These are phyloP conservation scores for Ustilago esculenta DNA, from an alignment of 1,284 basidiomycete species.

Conservation along the genomic window DNA sequence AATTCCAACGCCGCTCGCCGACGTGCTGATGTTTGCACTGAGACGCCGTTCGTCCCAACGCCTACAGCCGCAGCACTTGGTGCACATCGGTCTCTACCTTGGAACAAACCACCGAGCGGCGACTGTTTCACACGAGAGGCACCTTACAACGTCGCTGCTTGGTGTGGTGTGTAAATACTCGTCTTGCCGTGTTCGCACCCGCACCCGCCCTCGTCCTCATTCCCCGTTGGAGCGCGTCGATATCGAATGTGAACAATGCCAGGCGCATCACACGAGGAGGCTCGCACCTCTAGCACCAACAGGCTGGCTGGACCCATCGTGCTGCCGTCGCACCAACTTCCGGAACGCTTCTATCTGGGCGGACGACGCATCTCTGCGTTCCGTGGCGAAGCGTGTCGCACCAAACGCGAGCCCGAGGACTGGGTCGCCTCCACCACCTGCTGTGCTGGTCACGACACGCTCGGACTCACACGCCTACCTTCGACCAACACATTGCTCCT, in stretches of 20 bases:
- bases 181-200: too few species aligned
- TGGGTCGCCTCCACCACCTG: constrained; percentile 40
- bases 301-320: constrained; percentile 21
- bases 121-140: too few species aligned
- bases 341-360: constrained; percentile 32
- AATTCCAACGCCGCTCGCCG: constrained; percentile 14
- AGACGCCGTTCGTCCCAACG: too few species aligned
- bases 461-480: constrained; percentile 26
- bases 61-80: too few species aligned
- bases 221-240: too few species aligned
- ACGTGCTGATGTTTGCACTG: too few species aligned
- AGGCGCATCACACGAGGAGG: constrained; percentile 10
- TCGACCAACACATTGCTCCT: constrained; percentile 18
- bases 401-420: constrained; percentile 30
- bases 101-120: too few species aligned
- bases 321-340: constrained; percentile 33
- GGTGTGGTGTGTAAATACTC: too few species aligned
- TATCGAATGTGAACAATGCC: too few species aligned
- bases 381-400: constrained; percentile 15
- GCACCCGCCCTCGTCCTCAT: too few species aligned
- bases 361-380: constrained; percentile 31
- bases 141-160: too few species aligned
- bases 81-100: too few species aligned
- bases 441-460: constrained; percentile 34
- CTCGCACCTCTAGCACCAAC: background rate